Evolutionary conservation across 2,329 filamentous ascomycete genomes (phyloP).

Genomic region (Trichocomaceae sp.): DNA sequence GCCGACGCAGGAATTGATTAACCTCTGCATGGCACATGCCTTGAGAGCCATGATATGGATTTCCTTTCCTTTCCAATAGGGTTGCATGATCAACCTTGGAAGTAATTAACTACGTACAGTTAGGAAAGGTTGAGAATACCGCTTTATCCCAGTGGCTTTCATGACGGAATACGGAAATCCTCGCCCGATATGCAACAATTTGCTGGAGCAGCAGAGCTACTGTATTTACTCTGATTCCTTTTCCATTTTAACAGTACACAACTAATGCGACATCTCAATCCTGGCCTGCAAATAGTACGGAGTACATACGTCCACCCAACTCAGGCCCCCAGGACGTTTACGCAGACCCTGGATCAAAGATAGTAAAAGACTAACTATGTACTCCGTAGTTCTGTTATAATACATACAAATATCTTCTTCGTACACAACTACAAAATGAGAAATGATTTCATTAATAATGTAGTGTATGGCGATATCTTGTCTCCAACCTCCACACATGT

Average conservation of each 20-base stretch:
- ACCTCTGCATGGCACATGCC: neutral
- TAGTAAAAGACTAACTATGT: slow-evolving; percentile 2
- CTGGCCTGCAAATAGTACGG: neutral
- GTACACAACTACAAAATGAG: slow-evolving; percentile 3
- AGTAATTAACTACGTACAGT: too few relatives aligned
- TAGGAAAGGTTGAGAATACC: slow-evolving; percentile 1
- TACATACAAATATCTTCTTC: slow-evolving; percentile 3
- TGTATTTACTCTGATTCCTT: slow-evolving; percentile 3
- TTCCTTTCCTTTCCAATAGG: too few relatives aligned
- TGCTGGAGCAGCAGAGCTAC: too few relatives aligned
- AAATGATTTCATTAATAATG: slow-evolving; percentile 5
- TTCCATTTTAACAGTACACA: slow-evolving; percentile 5
- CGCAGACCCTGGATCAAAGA: slow-evolving; percentile 1
- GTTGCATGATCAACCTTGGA: too few relatives aligned
- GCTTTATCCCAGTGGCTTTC: neutral
- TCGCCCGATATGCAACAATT: slow-evolving; percentile 1
- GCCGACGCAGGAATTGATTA: neutral
- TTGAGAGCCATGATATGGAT: neutral
- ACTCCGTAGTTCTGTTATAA: slow-evolving; percentile 6
- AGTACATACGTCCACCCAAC: slow-evolving; percentile 1
- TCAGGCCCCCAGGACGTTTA: neutral
- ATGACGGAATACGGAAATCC: slow-evolving; percentile 4
- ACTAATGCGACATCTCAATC: slow-evolving; percentile 2
- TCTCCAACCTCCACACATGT: slow-evolving; percentile 6
- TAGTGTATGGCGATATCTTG: slow-evolving; percentile 6